These are phyloP conservation scores for Trichosporon sp. DNA, from an alignment of 1,284 basidiomycete species.

Conservation along the genomic window DNA sequence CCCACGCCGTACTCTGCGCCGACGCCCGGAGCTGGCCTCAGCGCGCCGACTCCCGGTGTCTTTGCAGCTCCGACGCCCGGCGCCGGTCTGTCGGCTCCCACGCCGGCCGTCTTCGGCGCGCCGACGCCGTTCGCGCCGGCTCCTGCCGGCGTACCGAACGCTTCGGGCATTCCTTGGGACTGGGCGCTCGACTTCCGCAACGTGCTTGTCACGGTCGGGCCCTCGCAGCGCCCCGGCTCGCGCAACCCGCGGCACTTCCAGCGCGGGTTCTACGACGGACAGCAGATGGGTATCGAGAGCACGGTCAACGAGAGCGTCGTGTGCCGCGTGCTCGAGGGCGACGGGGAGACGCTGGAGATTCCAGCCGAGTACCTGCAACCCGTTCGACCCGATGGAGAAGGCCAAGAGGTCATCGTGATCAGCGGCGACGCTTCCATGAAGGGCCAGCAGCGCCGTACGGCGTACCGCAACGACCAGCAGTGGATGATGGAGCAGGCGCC, in stretches of 20 bases:
- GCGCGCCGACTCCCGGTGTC: conserved; percentile 23
- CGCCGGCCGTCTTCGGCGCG: conserved; percentile 15
- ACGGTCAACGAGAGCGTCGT: conserved; percentile 23
- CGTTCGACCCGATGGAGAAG: conserved; percentile 30
- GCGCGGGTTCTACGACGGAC: conserved; percentile 33
- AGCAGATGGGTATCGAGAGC: conserved; percentile 32
- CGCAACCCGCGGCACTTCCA: conserved; percentile 43
- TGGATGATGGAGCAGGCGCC: conserved; percentile 44
- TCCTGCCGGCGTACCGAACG: background rate
- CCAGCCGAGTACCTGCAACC: conserved; percentile 39
- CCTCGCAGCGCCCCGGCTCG: conserved; percentile 25
- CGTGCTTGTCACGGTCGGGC: conserved; percentile 39
- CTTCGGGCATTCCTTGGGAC: conserved; percentile 31
- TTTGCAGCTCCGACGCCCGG: conserved; percentile 24
- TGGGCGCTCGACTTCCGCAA: conserved; percentile 47
- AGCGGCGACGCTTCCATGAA: conserved; percentile 25
- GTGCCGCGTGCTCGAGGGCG: conserved; percentile 27
- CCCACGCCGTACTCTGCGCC: conserved; percentile 49
- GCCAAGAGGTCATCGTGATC: conserved; percentile 35
- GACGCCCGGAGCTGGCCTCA: conserved; percentile 47
- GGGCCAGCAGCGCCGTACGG: conserved; percentile 37
- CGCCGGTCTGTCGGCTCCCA: background rate
- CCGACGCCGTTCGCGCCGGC: conserved; percentile 14
- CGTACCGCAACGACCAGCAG: conserved; percentile 31
- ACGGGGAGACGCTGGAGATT: conserved; percentile 26